Base-by-base conservation (phyloP, 2,329 filamentous ascomycete species). In the Paraconiothyrium sp. region DNA sequence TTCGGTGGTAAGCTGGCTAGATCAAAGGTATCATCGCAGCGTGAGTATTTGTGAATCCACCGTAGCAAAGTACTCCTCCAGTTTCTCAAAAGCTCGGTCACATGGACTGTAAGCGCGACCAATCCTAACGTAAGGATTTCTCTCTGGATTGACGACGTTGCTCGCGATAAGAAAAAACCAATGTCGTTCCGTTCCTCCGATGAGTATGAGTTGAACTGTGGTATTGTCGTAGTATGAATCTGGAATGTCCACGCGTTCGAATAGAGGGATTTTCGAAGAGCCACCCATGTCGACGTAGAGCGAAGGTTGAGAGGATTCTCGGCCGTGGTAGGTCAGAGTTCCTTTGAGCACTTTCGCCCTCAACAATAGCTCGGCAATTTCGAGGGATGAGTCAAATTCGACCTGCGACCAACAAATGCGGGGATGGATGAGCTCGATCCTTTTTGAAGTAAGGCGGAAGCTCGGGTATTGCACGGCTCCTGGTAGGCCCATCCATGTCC, bases 401-500 rank as follows among this genome's bases (percentile, higher is more conserved):
- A 35, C 46, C 39, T 58, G 46, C 20, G 56, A 50, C 56, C 56
- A 58, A 16, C 47, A 44, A 9, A 58, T 58, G 34, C 47, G 56
- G 22, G 56, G 35, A 44, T 58, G 35, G 2, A 58, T 44, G 44
- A 58, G 56, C 35, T 51, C 47, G 27, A 58, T 39, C n/a, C 43
- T 27, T n/a, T 51, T 58, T 4, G 46, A 27, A 11, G 35, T 48
- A 14, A 58, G 56, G 30, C 37, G 20, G 47, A 58, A 58, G 39
- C 24, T 51, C n/a, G 56, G 56, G 41, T 51, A 58, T 35, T 58
- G 56, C n/a, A 49, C 56, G 3, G 56, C 41, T 22, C 56, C 56
- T 24, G 56, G 56, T 24, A 58, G 46, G 37, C 56, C 51, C 56
- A 58, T 58, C 56, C 56, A 58, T 9, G 56, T 51, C 56, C 56